Base-by-base conservation (phyloP, 1,139 yeast species). In the Nematodospora anomalae region DNA sequence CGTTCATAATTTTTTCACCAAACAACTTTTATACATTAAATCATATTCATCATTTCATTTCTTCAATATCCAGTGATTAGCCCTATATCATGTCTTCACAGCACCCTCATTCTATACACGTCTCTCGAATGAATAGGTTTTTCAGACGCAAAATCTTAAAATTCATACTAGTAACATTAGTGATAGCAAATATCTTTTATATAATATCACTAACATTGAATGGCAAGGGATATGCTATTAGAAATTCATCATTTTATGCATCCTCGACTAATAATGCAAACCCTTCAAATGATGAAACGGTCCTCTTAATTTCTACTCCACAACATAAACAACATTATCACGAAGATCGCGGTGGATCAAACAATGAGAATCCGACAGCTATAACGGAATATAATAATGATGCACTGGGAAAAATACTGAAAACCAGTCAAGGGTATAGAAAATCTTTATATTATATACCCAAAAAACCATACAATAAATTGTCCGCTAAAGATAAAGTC, bases 181-280 rank as follows among this genome's bases (percentile, higher is more conserved):
- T 54, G n/a, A 20, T 54, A 10, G 32, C 47, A 4, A 55, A 55
- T 37, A 38, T 55, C 2, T 41, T 55, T 14, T 55, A 51, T 31
- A 42, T 53, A 16, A 40, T 55, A 7, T 40, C 54, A 14, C 38
- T 50, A 28, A 31, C 53, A 14, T 28, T 53, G 8, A 55, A 50
- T 35, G 51, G 44, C 16, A 37, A 46, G n/a, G n/a, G n/a, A n/a
- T n/a, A n/a, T n/a, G n/a, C n/a, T n/a, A n/a, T n/a, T n/a, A n/a
- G n/a, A n/a, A n/a, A n/a, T n/a, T n/a, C n/a, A n/a, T 40, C 52
- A 12, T 42, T 49, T 9, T 13, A 12, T 12, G 5, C 27, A 13
- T 25, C 15, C 7, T 11, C 25, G 7, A n/a, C n/a, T n/a, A n/a
- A n/a, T n/a, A n/a, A 12, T 4, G 9, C 3, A 29, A 34, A 11